These are phyloP conservation scores for Monosporascus sp. DNA, from an alignment of 2,329 filamentous ascomycete genomes.

Conservation along the genomic window DNA sequence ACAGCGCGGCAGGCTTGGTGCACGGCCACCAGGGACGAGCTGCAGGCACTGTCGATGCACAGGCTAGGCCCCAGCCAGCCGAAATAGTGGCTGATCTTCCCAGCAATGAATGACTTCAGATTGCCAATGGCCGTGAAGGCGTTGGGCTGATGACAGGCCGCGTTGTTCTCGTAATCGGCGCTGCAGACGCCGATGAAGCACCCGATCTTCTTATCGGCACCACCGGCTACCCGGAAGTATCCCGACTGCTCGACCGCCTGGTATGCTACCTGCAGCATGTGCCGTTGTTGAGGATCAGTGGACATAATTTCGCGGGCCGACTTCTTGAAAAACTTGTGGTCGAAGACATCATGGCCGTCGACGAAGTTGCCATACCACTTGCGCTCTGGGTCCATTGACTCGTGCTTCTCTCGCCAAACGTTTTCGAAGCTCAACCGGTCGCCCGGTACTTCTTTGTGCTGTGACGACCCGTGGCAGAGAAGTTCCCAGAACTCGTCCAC, in stretches of 20 bases:
- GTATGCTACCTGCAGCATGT: constrained; percentile 16
- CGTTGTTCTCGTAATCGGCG: constrained; percentile 36
- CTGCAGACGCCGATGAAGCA: constrained; percentile 30
- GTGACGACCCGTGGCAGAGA: constrained; percentile 21
- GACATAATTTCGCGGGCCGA: constrained; percentile 10
- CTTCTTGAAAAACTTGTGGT: constrained; percentile 21
- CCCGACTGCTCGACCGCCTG: constrained; percentile 22
- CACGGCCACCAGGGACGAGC: constrained; percentile 27
- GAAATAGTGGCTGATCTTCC: constrained; percentile 24
- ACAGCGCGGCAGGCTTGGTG: constrained; percentile 28
- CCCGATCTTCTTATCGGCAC: constrained; percentile 22
- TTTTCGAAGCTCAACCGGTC: constrained; percentile 19
- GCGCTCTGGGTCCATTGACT: constrained; percentile 5
- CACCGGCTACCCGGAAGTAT: constrained; percentile 10
- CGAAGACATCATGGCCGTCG: constrained; percentile 17
- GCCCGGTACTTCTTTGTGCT: constrained; percentile 21
- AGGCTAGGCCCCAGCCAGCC: constrained; percentile 24
- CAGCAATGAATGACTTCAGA: constrained; percentile 14
- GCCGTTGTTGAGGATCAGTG: constrained; percentile 13
- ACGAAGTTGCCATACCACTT: constrained; percentile 23
- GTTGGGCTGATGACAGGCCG: constrained; percentile 28
- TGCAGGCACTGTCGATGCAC: constrained; percentile 28
- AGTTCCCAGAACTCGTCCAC: constrained; percentile 28
- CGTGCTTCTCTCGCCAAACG: constrained; percentile 12
- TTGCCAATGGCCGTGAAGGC: constrained; percentile 28